Base-by-base conservation (phyloP, 169 alveolate species). In the Ichthyophthirius multifiliis region DNA sequence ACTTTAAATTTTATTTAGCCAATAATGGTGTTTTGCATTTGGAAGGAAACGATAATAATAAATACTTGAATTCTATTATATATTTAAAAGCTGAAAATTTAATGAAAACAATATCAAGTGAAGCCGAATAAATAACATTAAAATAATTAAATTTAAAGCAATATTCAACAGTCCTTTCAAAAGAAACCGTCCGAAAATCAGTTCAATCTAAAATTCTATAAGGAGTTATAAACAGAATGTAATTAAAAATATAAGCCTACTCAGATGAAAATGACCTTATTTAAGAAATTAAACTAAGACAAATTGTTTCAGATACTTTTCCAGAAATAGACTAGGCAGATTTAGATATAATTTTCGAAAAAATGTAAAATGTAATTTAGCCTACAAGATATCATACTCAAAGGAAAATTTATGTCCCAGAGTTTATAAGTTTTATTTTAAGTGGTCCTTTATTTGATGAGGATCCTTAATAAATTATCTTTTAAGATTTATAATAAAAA, bases 401-500 rank as follows among this genome's bases (percentile, higher is more conserved):
- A 23, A 55, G 71, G 31, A 55, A 55, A 27, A 55, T 55, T 27
- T 55, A 55, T 55, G 23, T 55, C 23, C 71, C 71, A 10, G 71
- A 55, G 16, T 23, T 55, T 10, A 16, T 55, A 27, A 39, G 31
- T 55, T 55, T 15, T 7, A 27, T 55, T 13, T 27, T 55, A 5
- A 39, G 71, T 27, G 71, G 71, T 10, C 71, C 71, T 10, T 39
- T 55, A 1, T 55, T 55, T 55, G 71, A 55, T 55, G 71, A 55
- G 23, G 71, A 27, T 6, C 39, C 31, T 2, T 55, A 27, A n/a
- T 55, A 55, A n/a, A 55, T 27, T 13, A 55, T 55, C 4, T 55
- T 27, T 27, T 13, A 55, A 27, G 6, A 7, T 2, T 6, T 27
- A 55, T 34, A 55, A 55, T n/a, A 10, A 0, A 18, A 55, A 6